phyloP scores from a whole-genome alignment of 2,329 filamentous ascomycete genomes.

The Hymenoscyphus fraxineus region DNA sequence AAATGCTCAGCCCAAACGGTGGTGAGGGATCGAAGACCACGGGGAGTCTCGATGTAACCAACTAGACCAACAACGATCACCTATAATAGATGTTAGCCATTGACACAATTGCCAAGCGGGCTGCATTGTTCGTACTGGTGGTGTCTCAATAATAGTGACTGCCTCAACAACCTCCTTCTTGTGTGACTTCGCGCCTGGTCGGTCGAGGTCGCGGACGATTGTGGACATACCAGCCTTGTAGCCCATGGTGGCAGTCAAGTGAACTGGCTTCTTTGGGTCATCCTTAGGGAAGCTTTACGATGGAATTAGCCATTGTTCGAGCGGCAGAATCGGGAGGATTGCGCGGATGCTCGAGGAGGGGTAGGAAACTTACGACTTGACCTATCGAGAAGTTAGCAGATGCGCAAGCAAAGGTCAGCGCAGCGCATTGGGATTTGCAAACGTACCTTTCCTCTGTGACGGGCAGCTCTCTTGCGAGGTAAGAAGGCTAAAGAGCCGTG shows the following conservation, averaged over 20 bases:
- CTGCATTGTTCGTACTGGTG: constrained; percentile 89
- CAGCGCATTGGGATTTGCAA: not conserved
- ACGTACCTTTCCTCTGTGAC: constrained; percentile 98
- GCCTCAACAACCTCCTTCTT: constrained; percentile 97
- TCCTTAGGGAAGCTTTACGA: constrained; percentile 86
- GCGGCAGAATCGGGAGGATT: not conserved
- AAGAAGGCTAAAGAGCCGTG: constrained; percentile 90
- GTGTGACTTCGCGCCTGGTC: constrained; percentile 98
- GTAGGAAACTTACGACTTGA: constrained; percentile 15
- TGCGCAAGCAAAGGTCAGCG: not conserved
- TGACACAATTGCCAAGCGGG: constrained; percentile 71
- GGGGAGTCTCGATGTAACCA: constrained; percentile 99
- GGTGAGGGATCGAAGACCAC: constrained; percentile 97
- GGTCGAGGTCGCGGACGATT: constrained; percentile 92
- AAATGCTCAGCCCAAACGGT: constrained; percentile 99
- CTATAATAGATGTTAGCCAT: constrained; percentile 70
- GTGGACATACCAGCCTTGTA: constrained; percentile 99
- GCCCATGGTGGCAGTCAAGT: constrained; percentile 96
- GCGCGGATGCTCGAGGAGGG: not conserved
- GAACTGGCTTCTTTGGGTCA: constrained; percentile 99
- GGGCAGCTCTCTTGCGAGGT: constrained; percentile 86
- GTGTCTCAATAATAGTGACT: constrained; percentile 83
- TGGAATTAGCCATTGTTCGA: constrained; percentile 19
- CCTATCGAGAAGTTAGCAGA: constrained; percentile 13
- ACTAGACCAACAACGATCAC: constrained; percentile 99